Evolutionary conservation across 1,284 basidiomycete genomes (phyloP).

Genomic region (Mycena citricolor): DNA sequence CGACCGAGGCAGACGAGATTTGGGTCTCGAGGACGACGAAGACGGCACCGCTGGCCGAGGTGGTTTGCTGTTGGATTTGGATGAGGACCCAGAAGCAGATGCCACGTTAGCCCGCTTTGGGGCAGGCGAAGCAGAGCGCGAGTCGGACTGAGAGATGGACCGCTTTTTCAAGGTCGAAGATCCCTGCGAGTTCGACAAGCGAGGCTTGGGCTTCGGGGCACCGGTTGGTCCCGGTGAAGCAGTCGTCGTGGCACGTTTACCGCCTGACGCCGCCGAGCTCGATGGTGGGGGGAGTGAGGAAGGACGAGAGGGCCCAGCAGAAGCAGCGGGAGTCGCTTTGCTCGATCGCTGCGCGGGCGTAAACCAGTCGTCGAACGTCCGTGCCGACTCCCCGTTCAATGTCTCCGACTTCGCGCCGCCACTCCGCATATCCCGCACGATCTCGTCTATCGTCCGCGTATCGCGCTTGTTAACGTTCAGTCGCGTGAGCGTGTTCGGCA

Average conservation of each 20-base stretch:
- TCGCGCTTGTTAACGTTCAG: conserved; percentile 75
- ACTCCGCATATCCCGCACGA: conserved; percentile 58
- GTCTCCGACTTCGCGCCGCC: conserved; percentile 56
- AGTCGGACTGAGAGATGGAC: conserved; percentile 12
- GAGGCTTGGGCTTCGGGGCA: conserved; percentile 6
- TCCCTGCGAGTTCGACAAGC: no score
- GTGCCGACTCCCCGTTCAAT: conserved; percentile 68
- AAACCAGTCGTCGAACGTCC: conserved; percentile 74
- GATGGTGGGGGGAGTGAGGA: conserved; percentile 6
- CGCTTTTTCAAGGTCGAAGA: conserved; percentile 17
- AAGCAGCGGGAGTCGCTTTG: no score
- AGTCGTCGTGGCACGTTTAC: no score
- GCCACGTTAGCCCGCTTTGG: conserved; percentile 12
- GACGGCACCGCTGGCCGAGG: no score
- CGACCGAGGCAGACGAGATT: no score
- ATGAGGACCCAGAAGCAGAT: no score
- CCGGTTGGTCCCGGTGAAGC: no score
- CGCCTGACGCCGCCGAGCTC: not conserved
- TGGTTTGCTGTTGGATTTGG: no score
- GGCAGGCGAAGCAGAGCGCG: conserved; percentile 18
- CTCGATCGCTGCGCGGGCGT: conserved; percentile 8
- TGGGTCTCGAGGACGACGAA: not conserved
- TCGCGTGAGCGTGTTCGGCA: conserved; percentile 64
- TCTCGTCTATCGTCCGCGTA: conserved; percentile 79
- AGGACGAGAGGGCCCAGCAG: conserved; percentile 7